Evolutionary conservation across 495 filamentous ascomycete genomes (phyloP), one percentile per base, ranked within the genome.

Genomic region (Daldinia concentrica): DNA sequence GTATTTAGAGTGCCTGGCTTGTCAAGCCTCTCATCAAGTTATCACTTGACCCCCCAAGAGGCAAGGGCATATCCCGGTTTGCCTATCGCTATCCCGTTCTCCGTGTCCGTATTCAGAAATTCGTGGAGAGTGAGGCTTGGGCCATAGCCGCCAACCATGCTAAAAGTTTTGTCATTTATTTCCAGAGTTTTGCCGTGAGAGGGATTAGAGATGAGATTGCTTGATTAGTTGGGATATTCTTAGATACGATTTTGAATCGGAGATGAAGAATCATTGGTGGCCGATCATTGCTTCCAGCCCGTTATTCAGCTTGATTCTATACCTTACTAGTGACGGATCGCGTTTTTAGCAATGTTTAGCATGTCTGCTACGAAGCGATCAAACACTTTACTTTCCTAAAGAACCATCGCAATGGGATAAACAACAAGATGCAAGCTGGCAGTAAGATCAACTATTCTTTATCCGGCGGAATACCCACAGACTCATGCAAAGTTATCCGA

Each of bases 401-500:
- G 58, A 39, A 37, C 26, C 41, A 57, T 60, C 59, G 61, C 15
- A 60, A 72, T 72, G 54, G 59, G 61, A 56, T 51, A 65, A 50
- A 45, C 50, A 61, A 56, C 37, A 57, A 37, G 22, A 56, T 71
- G 50, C 56, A 30, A 69, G 62, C 58, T 66, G 61, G 58, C 41
- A 56, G 19, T 37, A 48, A 64, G 67, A 71, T 74, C 59, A 41
- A 64, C 68, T 60, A 64, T 58, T 64, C 58, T 74, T 74, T 74
- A 74, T 61, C 71, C 71, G 71, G 67, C 58, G 29, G 56, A 70
- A 69, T 74, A 74, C 63, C 72, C 72, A 74, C 68, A 64, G 63
- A 56, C 72, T 66, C 52, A 71, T 74, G 72, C 68, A 71, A 22
- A 64, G 59, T 70, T 71, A 74, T 74, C 72, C 67, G 63, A 67